Base-by-base conservation (phyloP, 495 filamentous ascomycete genomes). In the Aspergillus cavernicola region DNA sequence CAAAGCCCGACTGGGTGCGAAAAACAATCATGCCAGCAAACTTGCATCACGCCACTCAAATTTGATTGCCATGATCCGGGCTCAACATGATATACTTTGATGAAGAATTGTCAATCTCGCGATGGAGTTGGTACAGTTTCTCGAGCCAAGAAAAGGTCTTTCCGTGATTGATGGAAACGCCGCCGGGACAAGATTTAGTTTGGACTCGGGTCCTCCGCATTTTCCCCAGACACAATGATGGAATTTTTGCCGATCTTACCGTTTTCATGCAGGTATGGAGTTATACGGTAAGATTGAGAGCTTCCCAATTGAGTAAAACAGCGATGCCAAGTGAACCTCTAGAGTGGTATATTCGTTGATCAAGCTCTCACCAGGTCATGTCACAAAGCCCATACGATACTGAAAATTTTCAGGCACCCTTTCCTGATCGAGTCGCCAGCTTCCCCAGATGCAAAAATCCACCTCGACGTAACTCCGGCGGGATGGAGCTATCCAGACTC, bases 401-500 rank as follows among this genome's bases (percentile, higher is more conserved):
- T 19, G 11, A 24, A 35, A 26, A 9, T 24, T 24, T 29, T 10
- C 4, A 9, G 10, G 29, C n/a, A n/a, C 41, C 23, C 24, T n/a
- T 16, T 46, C 19, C 9, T 24, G 11, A 33, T 46, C 18, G 12
- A 35, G 31, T 18, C 16, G 6, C 11, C 43, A 33, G 12, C 31
- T 35, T 47, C 29, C 31, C 31, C 29, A 10, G 11, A 24, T 13
- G 29, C 18, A 7, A 35, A 15, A 15, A 13, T 50, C 20, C 12
- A 28, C 42, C 38, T 29, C 18, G 42, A 8, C 22, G 31, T 57
- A 65, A 67, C 39, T 60, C 67, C 67, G 65, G 65, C 44, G 67
- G 67, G 65, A 66, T 63, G 54, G 50, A 33, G 15, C 36, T 51
- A 24, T 52, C 6, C 32, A 8, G n/a, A n/a, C n/a, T n/a, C n/a